Evolutionary conservation across 1,284 basidiomycete genomes (phyloP).

Genomic region (Cryptococcus hybrid): DNA sequence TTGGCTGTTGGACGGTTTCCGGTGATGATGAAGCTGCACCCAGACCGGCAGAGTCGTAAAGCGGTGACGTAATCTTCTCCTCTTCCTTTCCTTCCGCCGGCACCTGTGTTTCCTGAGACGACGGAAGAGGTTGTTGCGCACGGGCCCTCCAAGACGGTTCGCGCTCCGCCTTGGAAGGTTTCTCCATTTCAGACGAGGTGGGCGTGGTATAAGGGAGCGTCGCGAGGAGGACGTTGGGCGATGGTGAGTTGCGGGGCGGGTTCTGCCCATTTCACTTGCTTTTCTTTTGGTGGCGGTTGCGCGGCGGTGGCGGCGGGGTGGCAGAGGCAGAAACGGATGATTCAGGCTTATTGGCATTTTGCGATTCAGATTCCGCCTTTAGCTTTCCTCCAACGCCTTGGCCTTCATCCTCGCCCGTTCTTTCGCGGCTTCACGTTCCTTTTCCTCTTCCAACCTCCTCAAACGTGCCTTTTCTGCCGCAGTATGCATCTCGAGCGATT

Average conservation of each 20-base stretch:
- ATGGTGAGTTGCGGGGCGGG: no score
- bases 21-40: not conserved
- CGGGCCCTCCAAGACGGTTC: not conserved
- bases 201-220: not conserved
- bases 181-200: not conserved
- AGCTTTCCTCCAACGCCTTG: conserved; percentile 76
- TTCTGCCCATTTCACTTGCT: no score
- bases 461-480: conserved; percentile 80
- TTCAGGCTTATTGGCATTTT: no score
- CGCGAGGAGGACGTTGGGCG: no score
- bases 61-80: no score
- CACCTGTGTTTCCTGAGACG: not conserved
- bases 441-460: conserved; percentile 74
- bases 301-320: no score
- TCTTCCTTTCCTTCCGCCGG: no score
- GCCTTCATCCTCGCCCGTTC: conserved; percentile 85
- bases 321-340: no score
- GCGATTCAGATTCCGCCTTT: not conserved
- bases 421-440: conserved; percentile 74
- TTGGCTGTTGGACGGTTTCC: conserved; percentile 58
- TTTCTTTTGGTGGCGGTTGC: no score
- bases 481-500: conserved; percentile 81
- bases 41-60: no score
- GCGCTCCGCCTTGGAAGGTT: not conserved
- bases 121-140: not conserved